Evolutionary conservation across 148 eudicot species (phyloP).

Genomic region (Chenopodium quinoa): DNA sequence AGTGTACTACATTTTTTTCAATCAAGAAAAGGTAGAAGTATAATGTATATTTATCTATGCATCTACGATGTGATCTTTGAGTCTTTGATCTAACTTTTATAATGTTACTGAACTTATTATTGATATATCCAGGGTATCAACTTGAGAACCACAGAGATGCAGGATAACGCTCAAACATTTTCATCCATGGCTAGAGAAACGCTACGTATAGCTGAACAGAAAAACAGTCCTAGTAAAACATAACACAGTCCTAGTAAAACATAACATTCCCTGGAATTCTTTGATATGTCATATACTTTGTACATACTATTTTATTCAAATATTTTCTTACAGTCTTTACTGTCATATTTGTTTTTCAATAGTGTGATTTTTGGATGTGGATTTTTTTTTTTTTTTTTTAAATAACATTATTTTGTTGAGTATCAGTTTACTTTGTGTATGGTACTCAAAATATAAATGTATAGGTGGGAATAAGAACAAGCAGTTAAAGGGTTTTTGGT

Average conservation of each 20-base stretch:
- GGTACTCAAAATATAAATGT: background rate
- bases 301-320: background rate
- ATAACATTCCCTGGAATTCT: background rate
- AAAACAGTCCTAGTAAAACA: conserved; percentile 17
- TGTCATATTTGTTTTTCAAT: background rate
- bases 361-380: too few relatives aligned
- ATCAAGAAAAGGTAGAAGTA: background rate
- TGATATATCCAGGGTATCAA: conserved; percentile 59
- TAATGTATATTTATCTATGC: background rate
- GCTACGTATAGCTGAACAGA: conserved; percentile 50
- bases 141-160: conserved; percentile 73
- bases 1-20: background rate
- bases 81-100: background rate
- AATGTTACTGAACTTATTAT: background rate
- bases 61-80: background rate
- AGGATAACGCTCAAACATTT: conserved; percentile 70
- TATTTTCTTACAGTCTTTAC: background rate
- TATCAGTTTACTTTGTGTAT: too few relatives aligned
- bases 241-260: conserved; percentile 8
- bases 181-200: conserved; percentile 89
- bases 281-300: background rate
- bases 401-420: too few relatives aligned
- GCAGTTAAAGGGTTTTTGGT: background rate
- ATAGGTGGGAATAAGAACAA: background rate
- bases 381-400: too few relatives aligned